Evolutionary conservation across 805 yeast genomes (phyloP).

Genomic region (Nakazawaea wyomingensis): DNA sequence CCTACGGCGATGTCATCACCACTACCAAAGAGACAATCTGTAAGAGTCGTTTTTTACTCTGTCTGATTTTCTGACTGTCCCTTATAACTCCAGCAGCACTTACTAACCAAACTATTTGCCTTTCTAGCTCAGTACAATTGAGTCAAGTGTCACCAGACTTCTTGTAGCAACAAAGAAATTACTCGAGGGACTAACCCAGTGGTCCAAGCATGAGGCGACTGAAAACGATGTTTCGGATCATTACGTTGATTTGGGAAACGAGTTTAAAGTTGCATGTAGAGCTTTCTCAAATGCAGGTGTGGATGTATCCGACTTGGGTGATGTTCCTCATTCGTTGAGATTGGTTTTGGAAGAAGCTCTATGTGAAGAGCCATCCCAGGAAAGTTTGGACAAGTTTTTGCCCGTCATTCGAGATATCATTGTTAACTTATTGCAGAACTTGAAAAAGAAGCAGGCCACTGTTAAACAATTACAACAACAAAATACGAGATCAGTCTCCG

Average conservation of each 20-base stretch:
- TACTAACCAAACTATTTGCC: background rate
- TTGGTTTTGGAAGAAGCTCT: slow-evolving; percentile 80
- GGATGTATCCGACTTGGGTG: slow-evolving; percentile 78
- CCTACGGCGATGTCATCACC: slow-evolving; percentile 5
- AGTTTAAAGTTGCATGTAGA: slow-evolving; percentile 79
- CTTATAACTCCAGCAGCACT: no score
- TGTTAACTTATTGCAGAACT: slow-evolving; percentile 68
- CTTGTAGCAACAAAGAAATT: slow-evolving; percentile 85
- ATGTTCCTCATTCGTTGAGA: slow-evolving; percentile 81
- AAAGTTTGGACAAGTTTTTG: slow-evolving; percentile 68
- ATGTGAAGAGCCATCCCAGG: slow-evolving; percentile 79
- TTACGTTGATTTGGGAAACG: slow-evolving; percentile 89
- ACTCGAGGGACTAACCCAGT: slow-evolving; percentile 78
- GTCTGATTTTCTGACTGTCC: no score
- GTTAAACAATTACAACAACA: slow-evolving; percentile 19
- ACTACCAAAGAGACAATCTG: slow-evolving; percentile 9
- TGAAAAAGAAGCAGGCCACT: slow-evolving; percentile 72
- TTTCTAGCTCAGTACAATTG: slow-evolving; percentile 44
- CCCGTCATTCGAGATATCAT: slow-evolving; percentile 86
- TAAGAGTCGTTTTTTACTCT: no score
- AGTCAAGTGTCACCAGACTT: slow-evolving; percentile 71
- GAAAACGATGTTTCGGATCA: slow-evolving; percentile 86
- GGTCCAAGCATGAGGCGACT: slow-evolving; percentile 80
- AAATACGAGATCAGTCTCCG: slow-evolving; percentile 21
- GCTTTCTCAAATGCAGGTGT: slow-evolving; percentile 77